These are phyloP conservation scores for Pleurotus citrinopileatus DNA, from an alignment of 768 basidiomycete species.

Conservation along the genomic window DNA sequence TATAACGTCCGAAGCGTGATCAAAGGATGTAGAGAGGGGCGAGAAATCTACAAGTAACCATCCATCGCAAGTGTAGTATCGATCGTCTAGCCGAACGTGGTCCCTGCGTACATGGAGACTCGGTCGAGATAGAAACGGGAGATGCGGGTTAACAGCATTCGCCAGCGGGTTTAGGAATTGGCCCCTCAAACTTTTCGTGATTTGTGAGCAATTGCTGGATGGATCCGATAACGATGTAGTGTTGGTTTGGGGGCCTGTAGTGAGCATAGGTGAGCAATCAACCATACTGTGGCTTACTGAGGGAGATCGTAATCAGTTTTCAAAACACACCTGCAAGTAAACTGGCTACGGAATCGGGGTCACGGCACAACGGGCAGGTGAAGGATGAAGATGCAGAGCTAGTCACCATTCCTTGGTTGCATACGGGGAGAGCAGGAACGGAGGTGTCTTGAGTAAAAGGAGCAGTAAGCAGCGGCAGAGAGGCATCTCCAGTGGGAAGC, in stretches of 20 bases:
- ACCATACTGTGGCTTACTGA: background rate
- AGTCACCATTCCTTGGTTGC: background rate
- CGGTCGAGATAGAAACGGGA: background rate
- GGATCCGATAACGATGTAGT: too few species aligned
- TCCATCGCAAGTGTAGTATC: constrained; percentile 6
- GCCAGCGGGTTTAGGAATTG: background rate
- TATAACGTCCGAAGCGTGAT: background rate
- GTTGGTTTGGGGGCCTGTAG: background rate
- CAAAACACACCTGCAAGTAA: background rate
- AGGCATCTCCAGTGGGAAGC: background rate
- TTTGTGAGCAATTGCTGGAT: too few species aligned
- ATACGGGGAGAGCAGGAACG: background rate
- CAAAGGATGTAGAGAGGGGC: background rate
- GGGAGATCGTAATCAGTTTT: background rate
- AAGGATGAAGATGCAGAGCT: background rate
- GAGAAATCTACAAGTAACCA: background rate
- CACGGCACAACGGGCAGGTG: constrained; percentile 5
- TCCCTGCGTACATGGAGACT: background rate
- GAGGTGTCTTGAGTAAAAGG: background rate
- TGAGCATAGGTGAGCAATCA: background rate
- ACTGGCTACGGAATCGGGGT: background rate
- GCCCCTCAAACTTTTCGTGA: background rate
- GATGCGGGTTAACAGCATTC: background rate
- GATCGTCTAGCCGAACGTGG: background rate
- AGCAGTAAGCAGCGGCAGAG: background rate